Percentiles rank a stretch among this genome's conserved stretches.
Conservation (phyloP, 345 rosid genomes). For the Brassica rapa region DNA sequence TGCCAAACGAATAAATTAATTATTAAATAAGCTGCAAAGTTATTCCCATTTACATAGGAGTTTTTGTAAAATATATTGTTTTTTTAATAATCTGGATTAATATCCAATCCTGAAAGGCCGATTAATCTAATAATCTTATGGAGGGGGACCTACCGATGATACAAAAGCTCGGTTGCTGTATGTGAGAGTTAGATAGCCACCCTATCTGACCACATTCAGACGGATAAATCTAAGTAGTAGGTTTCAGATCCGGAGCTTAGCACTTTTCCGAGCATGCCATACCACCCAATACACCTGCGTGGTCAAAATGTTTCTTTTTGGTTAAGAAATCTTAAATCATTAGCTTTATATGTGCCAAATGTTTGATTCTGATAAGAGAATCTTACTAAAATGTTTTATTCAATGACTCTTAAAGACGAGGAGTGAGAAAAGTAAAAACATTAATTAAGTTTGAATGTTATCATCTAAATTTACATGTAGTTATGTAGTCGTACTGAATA, state of each 20-base stretch:
- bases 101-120: background rate
- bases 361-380: background rate
- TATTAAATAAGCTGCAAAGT: background rate
- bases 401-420: background rate
- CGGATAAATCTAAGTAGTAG: background rate
- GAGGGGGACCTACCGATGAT: background rate
- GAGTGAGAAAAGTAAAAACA: background rate
- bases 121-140: background rate
- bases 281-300: background rate
- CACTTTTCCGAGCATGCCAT: background rate
- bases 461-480: background rate
- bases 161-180: background rate
- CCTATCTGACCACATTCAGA: background rate
- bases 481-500: background rate
- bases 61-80: background rate
- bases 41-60: background rate
- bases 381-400: background rate
- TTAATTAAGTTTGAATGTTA: background rate
- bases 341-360: background rate
- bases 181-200: background rate
- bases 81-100: no score
- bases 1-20: background rate
- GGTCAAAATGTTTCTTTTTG: background rate
- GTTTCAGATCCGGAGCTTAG: background rate
- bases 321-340: slow-evolving; percentile 10